Conservation (phyloP, 257 asterid species). For the Solanum tarijense region DNA sequence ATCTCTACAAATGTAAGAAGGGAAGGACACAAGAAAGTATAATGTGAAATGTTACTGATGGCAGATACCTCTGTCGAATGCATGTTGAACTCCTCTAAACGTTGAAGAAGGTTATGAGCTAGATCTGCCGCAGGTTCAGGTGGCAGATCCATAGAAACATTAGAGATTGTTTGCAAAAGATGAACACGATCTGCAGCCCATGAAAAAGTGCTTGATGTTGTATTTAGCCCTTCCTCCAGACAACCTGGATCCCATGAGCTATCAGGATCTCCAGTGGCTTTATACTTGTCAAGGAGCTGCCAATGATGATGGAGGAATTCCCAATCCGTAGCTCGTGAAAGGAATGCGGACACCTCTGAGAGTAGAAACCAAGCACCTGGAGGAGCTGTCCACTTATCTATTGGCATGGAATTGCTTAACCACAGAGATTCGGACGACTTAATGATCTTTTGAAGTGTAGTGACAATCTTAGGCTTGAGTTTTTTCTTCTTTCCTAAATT, state of each 20-base stretch:
- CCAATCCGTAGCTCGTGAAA: conserved; percentile 77
- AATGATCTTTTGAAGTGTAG: conserved; percentile 67
- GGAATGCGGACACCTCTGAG: conserved; percentile 70
- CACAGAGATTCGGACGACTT: conserved; percentile 57
- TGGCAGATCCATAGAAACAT: conserved; percentile 70
- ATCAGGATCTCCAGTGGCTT: conserved; percentile 26
- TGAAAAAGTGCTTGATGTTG: conserved; percentile 49
- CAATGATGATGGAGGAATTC: conserved; percentile 87
- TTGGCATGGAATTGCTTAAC: conserved; percentile 40
- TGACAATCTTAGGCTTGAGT: conserved; percentile 49
- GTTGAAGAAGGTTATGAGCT: conserved; percentile 68
- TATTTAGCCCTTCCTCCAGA: conserved; percentile 28
- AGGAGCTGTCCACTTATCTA: conserved; percentile 93
- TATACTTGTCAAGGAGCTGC: conserved; percentile 71
- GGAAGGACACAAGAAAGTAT: background rate
- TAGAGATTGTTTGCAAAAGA: conserved; percentile 86
- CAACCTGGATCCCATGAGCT: conserved; percentile 23
- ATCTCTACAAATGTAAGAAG: background rate
- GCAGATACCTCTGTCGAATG: conserved; percentile 81
- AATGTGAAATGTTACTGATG: background rate
- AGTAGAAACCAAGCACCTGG: conserved; percentile 92
- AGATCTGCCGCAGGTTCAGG: conserved; percentile 87
- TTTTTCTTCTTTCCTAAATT: conserved; percentile 83
- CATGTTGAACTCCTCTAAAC: conserved; percentile 80
- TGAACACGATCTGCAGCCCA: conserved; percentile 89